A percentile compares a stretch with the other conserved stretches of the same genome.
Evolutionary conservation across 108 stramenopile genomes (phyloP).

Genomic region (Nitzschia palea): DNA sequence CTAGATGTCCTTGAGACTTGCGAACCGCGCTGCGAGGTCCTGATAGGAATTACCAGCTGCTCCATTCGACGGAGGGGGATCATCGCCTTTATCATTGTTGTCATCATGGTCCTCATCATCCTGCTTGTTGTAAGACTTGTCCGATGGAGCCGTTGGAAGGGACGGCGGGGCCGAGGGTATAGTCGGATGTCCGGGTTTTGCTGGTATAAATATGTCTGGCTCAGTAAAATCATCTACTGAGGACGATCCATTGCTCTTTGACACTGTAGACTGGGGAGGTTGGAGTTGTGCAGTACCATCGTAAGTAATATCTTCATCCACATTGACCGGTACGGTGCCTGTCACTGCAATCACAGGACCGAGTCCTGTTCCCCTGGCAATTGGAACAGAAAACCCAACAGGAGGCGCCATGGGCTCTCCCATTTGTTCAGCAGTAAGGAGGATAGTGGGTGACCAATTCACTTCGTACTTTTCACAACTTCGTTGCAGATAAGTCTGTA

Average conservation of each 20-base stretch:
- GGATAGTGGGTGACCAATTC: constrained; percentile 72
- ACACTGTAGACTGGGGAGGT: background rate
- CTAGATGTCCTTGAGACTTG: constrained; percentile 55
- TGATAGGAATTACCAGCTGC: constrained; percentile 39
- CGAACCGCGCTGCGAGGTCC: constrained; percentile 79
- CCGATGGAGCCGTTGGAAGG: constrained; percentile 3
- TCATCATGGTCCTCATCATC: constrained; percentile 31
- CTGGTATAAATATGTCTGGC: constrained; percentile 64
- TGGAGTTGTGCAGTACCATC: constrained; percentile 1
- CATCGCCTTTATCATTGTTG: constrained; percentile 10
- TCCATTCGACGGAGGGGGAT: constrained; percentile 4
- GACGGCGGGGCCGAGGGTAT: constrained; percentile 12
- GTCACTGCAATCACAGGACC: constrained; percentile 26
- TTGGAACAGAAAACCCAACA: constrained; percentile 64
- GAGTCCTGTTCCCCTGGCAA: constrained; percentile 61
- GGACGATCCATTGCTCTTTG: background rate
- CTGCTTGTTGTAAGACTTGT: constrained; percentile 9
- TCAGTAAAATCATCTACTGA: constrained; percentile 48
- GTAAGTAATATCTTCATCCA: constrained; percentile 24
- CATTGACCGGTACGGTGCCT: constrained; percentile 10
- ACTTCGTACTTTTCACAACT: constrained; percentile 87
- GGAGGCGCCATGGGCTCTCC: constrained; percentile 81
- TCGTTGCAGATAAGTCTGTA: constrained; percentile 85
- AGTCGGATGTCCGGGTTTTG: constrained; percentile 30
- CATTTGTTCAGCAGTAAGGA: constrained; percentile 50